Evolutionary conservation across 768 basidiomycete species (phyloP), one percentile per base, ranked within the genome.

Genomic region (Lactifluus rugatus): DNA sequence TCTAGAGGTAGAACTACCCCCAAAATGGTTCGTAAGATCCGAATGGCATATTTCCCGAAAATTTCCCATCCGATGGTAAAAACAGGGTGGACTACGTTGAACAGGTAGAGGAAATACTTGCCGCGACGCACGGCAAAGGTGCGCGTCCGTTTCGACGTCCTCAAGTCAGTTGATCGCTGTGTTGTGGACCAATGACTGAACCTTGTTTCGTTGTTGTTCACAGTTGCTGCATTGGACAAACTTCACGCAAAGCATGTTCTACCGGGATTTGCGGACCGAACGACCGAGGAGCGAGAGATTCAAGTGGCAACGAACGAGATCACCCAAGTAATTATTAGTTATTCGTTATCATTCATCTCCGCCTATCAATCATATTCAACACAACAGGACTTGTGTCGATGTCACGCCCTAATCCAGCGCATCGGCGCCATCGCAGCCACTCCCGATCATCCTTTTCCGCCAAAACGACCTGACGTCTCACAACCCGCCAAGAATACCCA

Each of bases 401-500:
- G 75, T 47, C 75, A 76, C 49, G 57, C 68, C 50, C 75, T 90
- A 64, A 89, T 94, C 65, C 86, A 90, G 66, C 83, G 81, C 63
- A 89, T 98, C 67, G 79, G 75, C 56, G 67, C 79, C 36, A 70
- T 52, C 16, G 50, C 62, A 14, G 32, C 46, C 36, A 28, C 75
- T 45, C 75, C 79, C 44, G 67, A 75, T 37, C 88, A 88, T 68
- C 70, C 77, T 37, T 89, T 88, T 69, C 89, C 83, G 19, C 84
- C 83, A 56, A 66, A 77, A 62, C 72, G 75, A 47, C 67, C 75
- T 54, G 69, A 54, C 64, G 70, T 44, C 75, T 83, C 41, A 81
- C 93, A 1, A n/a, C n/a, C n/a, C n/a, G 87, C 91, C 34, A 89
- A 89, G 75, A 98, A 99, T 70, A 90, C 97, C 21, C 96, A 98